Evolutionary conservation across 371 early-diverging fungal genomes (phyloP), one percentile per base, ranked within the genome.

Genomic region (Rhizopus arrhizus): DNA sequence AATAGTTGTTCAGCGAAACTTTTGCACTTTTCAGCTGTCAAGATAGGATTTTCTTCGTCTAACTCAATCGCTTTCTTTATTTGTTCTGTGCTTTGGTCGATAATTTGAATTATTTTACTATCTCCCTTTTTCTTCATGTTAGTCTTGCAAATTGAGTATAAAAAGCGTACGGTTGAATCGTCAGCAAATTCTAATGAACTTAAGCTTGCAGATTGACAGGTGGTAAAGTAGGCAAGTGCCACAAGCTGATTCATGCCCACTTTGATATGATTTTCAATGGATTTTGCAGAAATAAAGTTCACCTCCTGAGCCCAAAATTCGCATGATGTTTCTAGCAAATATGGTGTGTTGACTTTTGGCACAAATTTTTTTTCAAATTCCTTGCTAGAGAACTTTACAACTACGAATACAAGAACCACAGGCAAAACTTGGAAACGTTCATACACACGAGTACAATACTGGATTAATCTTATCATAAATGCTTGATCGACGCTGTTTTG

Each of bases 21-120:
- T 61, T 55, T 61, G 56, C 55, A 48, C 49, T 61, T 61, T 61
- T 61, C 61, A 48, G 55, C 57, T 5, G 53, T 62, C 58, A 57
- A 36, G 53, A 57, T 53, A 57, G 63, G 53, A 32, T 62, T 46
- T 62, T 57, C 63, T 15, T 61, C 61, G 29, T 56, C 51, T 52
- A 62, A 45, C 43, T 53, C 58, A 31, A 62, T 62, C 32, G 47
- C 53, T 62, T 62, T 52, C 46, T 46, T 43, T 62, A 62, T 52
- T 57, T 62, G 42, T 35, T 62, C 52, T 52, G 62, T 56, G 52
- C 46, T 55, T 55, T 56, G 49, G 50, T 61, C 56, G 43, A 56
- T 54, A 33, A 61, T 41, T 49, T 61, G 32, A 55, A 50, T n/a
- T 49, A 50, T 41, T 55, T 56, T 34, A 55, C 43, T 15, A 41